Evolutionary conservation across 2,329 filamentous ascomycete species (phyloP), one percentile per base, ranked within the genome.

Genomic region (Phyllachora maydis): DNA sequence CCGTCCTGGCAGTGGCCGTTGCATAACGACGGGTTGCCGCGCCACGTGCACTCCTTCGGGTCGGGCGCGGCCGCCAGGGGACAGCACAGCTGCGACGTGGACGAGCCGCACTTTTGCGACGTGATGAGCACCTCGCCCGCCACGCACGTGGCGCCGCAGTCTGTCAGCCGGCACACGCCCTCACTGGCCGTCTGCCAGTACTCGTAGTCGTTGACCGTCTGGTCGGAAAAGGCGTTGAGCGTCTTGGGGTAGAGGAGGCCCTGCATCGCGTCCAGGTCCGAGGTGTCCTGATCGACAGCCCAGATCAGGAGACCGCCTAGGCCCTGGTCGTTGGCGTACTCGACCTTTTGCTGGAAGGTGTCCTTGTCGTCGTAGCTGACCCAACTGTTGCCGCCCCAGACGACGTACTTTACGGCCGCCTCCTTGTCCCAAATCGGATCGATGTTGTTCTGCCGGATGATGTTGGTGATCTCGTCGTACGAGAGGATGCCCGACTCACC

Each of bases 291-390:
- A 18, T 35, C 32, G 8, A 32, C 27, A 11, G 33, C 28, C 36
- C 36, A 38, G 14, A 38, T 30, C 7, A 35, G 21, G 6, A 27
- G 16, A 8, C 36, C 32, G 3, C 26, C 26, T 5, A 37, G 26
- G 12, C 34, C 26, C 4, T 26, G 21, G 4, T 22, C 11, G 11
- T 33, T 32, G 3, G 35, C 35, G 26, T 22, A 36, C 3, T 28
- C 20, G 4, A 33, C 16, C 27, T 37, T 36, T 14, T 29, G 21
- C 16, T 26, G 11, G 16, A 36, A 29, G 1, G 35, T 37, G 5
- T 32, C 22, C 13, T 20, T 11, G 19, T 20, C n/a, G n/a, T 20
- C 19, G n/a, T 20, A 20, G 6, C 9, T n/a, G 6, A 20, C 19
- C 19, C 19, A 20, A 9, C 12, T 9, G n/a, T 20, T 11, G n/a